These are phyloP conservation scores for Psophocarpus tetragonolobus DNA, from an alignment of 306 rosid genomes.

Conservation along the genomic window DNA sequence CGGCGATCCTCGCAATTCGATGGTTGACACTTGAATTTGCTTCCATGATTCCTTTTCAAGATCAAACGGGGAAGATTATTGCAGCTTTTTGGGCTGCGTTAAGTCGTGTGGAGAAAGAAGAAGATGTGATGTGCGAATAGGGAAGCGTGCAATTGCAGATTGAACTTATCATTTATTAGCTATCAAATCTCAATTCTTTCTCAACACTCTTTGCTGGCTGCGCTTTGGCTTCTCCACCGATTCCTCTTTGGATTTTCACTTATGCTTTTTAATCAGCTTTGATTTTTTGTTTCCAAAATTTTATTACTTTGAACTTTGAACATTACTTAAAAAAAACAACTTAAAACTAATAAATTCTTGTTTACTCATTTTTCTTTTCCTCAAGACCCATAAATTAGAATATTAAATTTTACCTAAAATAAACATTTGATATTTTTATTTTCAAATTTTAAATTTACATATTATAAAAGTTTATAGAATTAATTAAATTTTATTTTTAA, in stretches of 20 bases:
- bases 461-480: no score
- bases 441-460: no score
- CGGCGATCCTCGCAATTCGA: slow-evolving; percentile 68
- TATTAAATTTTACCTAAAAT: no score
- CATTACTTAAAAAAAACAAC: no score
- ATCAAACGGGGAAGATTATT: background rate
- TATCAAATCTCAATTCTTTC: background rate
- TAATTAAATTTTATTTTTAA: no score
- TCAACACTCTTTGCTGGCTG: background rate
- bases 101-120: slow-evolving; percentile 28
- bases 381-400: no score
- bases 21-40: slow-evolving; percentile 44
- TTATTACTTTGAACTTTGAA: no score
- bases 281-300: background rate
- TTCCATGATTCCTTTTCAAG: slow-evolving; percentile 22
- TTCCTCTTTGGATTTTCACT: background rate
- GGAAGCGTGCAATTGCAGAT: slow-evolving; percentile 38
- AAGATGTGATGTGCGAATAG: slow-evolving; percentile 29
- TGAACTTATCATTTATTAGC: background rate
- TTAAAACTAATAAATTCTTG: no score
- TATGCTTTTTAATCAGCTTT: background rate
- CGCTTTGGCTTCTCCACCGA: background rate
- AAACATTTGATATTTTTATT: no score
- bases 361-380: no score
- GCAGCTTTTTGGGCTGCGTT: background rate